phyloP scores from a whole-genome alignment of 306 rosid species.

The Psophocarpus tetragonolobus region DNA sequence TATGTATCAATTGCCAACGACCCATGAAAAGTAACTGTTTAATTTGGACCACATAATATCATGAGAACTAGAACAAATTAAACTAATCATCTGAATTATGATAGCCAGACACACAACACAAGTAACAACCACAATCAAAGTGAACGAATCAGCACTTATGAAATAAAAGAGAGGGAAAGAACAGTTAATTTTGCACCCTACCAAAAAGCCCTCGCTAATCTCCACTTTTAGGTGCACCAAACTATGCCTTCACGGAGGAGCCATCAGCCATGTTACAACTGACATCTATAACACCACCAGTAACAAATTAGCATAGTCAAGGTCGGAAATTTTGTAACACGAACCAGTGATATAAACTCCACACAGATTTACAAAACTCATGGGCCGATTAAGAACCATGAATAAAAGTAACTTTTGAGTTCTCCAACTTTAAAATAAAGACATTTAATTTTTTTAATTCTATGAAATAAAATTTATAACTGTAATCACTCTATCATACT shows the following conservation, averaged over 20 bases:
- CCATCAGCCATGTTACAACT: too few relatives aligned
- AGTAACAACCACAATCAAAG: neutral
- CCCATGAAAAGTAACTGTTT: neutral
- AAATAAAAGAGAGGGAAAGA: neutral
- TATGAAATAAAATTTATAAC: too few relatives aligned
- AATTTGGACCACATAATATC: neutral
- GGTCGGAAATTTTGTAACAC: neutral
- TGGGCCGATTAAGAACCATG: neutral
- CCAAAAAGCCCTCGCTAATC: neutral
- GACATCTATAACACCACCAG: neutral
- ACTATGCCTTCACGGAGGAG: neutral
- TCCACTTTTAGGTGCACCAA: neutral
- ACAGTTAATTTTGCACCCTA: constrained; percentile 6
- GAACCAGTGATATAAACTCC: neutral
- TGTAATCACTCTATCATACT: too few relatives aligned
- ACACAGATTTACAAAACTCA: neutral
- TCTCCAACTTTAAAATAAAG: too few relatives aligned
- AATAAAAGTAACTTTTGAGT: neutral
- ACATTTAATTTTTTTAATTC: too few relatives aligned
- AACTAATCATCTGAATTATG: neutral
- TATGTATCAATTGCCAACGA: neutral
- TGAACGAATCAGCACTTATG: neutral
- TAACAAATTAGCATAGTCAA: neutral
- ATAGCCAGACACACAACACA: neutral
- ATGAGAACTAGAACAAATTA: neutral